Evolutionary conservation across 75 land plant genomes (phyloP), one percentile per base, ranked within the genome.

Genomic region (Pseudotsuga menziesii): DNA sequence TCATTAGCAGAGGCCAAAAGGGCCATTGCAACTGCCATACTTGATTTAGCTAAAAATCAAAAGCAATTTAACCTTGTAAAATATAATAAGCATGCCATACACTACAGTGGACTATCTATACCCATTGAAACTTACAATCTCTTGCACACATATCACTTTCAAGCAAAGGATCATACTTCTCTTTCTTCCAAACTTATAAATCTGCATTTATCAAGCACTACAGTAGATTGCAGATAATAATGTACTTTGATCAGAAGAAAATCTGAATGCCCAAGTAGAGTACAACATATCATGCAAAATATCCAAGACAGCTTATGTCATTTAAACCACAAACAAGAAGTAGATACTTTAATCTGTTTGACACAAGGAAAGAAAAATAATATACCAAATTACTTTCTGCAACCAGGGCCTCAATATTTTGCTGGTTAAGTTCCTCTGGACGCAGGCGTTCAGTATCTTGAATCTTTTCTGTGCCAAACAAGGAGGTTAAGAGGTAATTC

Each of bases 371-470:
- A 20, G 1, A 29, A n/a, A 75, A 22, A 14, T 19, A 61, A n/a
- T 56, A 48, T 83, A 97, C 99, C 92, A 94, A 80, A 81, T 97
- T 97, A 83, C 89, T 97, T 83, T 97, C 99, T 76, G 99, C 99
- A 80, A 97, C 98, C 54, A 97, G 84, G 57, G 95, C 98, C 82
- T 97, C 99, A 77, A 97, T 94, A 76, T 97, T 97, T 81, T 97
- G 99, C 57, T 97, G 99, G 84, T 97, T 97, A 27, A 97, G 72
- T 78, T 97, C 99, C 79, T 97, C 99, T 69, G 99, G 99, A 16
- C 93, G 93, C 52, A 97, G 89, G 44, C 88, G 76, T 75, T 97
- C 99, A 27, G 88, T 75, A 73, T 92, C 95, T 56, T 85, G 89
- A 76, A 82, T 80, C 77, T 84, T 88, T 8, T 70, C 96, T 91